Evolutionary conservation across 2,329 filamentous ascomycete species (phyloP).

Genomic region (Neophaeococcomyces aloes): DNA sequence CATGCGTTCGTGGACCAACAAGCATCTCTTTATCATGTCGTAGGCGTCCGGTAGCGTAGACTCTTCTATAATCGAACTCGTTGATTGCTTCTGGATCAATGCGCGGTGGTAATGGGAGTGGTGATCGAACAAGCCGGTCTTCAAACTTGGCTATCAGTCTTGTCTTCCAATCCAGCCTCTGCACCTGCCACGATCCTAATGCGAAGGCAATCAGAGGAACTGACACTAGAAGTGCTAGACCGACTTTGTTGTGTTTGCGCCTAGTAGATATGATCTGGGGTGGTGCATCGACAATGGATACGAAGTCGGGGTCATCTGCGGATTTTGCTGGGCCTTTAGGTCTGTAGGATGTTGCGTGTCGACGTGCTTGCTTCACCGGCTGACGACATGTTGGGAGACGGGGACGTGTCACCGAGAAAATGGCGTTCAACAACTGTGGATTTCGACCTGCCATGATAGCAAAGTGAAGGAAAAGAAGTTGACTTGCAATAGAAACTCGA

Average conservation of each 20-base stretch:
- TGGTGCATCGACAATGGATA: conserved; percentile 78
- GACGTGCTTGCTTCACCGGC: background rate
- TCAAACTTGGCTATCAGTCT: conserved; percentile 84
- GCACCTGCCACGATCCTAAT: conserved; percentile 90
- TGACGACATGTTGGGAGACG: background rate
- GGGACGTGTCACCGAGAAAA: conserved; percentile 5
- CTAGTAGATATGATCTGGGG: conserved; percentile 67
- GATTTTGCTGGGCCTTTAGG: conserved; percentile 36
- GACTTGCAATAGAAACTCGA: too few species aligned
- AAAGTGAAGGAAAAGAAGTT: too few species aligned
- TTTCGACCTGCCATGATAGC: conserved; percentile 2
- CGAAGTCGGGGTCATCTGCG: conserved; percentile 67
- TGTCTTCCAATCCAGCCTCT: conserved; percentile 87
- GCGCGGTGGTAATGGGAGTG: conserved; percentile 71
- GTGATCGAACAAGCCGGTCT: conserved; percentile 76
- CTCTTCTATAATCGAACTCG: conserved; percentile 85
- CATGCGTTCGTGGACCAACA: conserved; percentile 76
- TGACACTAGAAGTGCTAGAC: conserved; percentile 43
- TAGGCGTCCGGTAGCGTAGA: conserved; percentile 62
- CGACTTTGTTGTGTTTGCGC: conserved; percentile 46
- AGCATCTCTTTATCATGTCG: conserved; percentile 94
- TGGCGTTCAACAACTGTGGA: conserved; percentile 1
- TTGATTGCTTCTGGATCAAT: conserved; percentile 71
- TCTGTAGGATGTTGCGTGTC: conserved; percentile 21
- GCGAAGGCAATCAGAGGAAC: conserved; percentile 86